phyloP scores from a whole-genome alignment of 148 eudicot species.

The Cornus kousa region DNA sequence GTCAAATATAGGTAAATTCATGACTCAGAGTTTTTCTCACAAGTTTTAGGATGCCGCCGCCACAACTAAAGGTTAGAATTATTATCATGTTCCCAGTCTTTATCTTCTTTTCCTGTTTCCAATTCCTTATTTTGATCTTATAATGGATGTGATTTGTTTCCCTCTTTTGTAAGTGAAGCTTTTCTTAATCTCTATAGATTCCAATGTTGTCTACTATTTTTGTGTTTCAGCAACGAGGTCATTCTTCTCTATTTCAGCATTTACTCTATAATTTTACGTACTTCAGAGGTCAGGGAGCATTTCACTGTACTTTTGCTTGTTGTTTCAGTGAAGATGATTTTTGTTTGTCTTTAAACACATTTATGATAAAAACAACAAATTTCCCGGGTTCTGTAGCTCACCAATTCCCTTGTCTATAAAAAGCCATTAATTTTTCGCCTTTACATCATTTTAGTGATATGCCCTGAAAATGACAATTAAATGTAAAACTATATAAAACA shows the following conservation, averaged over 20 bases:
- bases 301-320: not conserved
- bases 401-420: too few relatives aligned
- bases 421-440: too few relatives aligned
- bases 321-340: not conserved
- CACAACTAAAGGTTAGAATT: conserved; percentile 40
- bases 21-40: conserved; percentile 47
- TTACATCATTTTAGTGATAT: too few relatives aligned
- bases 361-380: not conserved
- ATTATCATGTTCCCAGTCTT: not conserved
- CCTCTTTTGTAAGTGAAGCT: not conserved
- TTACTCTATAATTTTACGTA: too few relatives aligned
- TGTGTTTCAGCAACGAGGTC: conserved; percentile 65
- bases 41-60: conserved; percentile 44
- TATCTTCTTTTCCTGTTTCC: not conserved
- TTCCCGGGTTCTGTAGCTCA: not conserved
- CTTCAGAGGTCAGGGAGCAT: not conserved
- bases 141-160: not conserved
- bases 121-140: not conserved
- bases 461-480: too few relatives aligned
- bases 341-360: too few relatives aligned
- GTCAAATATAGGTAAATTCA: conserved; percentile 44
- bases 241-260: too few relatives aligned
- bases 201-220: conserved; percentile 17
- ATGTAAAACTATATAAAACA: too few relatives aligned
- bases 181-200: conserved; percentile 1